Base-by-base conservation (phyloP, 805 yeast genomes). In the Lipomyces kockii region DNA sequence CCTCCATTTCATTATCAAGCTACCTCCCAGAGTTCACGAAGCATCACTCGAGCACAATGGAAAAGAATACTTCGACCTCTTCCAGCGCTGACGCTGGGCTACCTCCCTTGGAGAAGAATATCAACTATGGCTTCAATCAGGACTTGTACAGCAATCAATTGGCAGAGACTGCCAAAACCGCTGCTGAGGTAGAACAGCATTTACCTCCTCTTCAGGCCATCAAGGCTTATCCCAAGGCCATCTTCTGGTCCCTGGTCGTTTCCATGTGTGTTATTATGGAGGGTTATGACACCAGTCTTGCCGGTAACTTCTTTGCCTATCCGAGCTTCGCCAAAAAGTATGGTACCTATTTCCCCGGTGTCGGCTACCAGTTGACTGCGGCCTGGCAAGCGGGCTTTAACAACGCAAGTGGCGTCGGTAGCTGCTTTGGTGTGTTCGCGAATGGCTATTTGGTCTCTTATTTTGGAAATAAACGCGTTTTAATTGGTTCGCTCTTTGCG, bases 191-290 rank as follows among this genome's bases (percentile, higher is more conserved):
- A 27, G 55, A 52, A 12, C 55, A 52, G 27, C 55, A 52, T 25
- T 27, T 52, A 20, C 32, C 32, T 20, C 32, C 55, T 20, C 49
- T 43, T 43, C 8, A 14, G n/a, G 49, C 49, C 8, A 17, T 43
- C 49, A 43, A 43, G 22, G 49, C 49, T 22, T 52, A 52, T 14
- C 85, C 85, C 14, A 78, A 76, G 65, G 85, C 86, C 17, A 80
- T 80, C 46, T 70, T 80, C 66, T 84, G 86, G 87, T 80, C 86
- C 3, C 66, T 83, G 22, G 74, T 82, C 35, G 74, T 83, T 49
- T 81, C 85, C 2, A 71, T 80, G 7, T 80, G 83, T 43, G 75
- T 84, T 66, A 72, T 83, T 57, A 83, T 83, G 85, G 86, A 82
- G 69, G 86, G 49, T 85, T 35, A 83, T 81, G 74, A 86, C 83